Evolutionary conservation across 208 protist species (phyloP).

Genomic region (Trypanosoma cruzi): DNA sequence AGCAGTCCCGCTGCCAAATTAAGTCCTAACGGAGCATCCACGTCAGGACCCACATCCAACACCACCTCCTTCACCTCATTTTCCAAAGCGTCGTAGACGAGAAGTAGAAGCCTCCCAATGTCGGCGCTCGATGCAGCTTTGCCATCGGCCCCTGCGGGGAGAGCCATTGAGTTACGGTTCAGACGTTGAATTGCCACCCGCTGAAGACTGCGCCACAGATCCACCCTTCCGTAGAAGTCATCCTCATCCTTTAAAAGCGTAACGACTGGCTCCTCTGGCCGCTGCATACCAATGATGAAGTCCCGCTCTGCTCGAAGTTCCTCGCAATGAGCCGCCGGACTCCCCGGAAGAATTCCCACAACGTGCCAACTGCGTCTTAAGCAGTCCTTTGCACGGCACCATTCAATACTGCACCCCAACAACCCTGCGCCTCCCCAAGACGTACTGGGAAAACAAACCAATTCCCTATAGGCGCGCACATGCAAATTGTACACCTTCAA

Average conservation of each 20-base stretch:
- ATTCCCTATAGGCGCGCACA: slow-evolving; percentile 56
- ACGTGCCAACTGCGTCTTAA: slow-evolving; percentile 61
- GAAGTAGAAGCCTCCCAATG: slow-evolving; percentile 58
- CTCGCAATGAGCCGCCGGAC: slow-evolving; percentile 45
- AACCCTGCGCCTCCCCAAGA: slow-evolving; percentile 57
- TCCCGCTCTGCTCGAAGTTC: slow-evolving; percentile 59
- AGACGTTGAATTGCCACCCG: slow-evolving; percentile 35
- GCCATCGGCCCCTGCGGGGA: not conserved
- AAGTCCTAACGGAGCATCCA: slow-evolving; percentile 62
- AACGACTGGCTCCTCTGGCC: slow-evolving; percentile 50
- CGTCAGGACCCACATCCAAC: slow-evolving; percentile 57
- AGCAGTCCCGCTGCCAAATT: slow-evolving; percentile 71
- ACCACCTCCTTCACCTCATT: slow-evolving; percentile 76
- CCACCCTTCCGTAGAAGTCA: slow-evolving; percentile 69
- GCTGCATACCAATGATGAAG: slow-evolving; percentile 90
- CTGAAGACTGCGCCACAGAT: slow-evolving; percentile 61
- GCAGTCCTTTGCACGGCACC: slow-evolving; percentile 38
- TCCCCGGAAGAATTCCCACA: slow-evolving; percentile 57
- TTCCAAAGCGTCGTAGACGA: slow-evolving; percentile 73
- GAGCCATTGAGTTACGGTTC: slow-evolving; percentile 14
- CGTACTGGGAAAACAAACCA: slow-evolving; percentile 36
- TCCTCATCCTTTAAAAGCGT: slow-evolving; percentile 62
- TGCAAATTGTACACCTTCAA: slow-evolving; percentile 78
- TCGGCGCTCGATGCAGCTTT: not conserved
- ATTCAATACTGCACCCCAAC: slow-evolving; percentile 89